Base-by-base conservation (phyloP, 2,329 filamentous ascomycete species). In the Arthroderma uncinatum region DNA sequence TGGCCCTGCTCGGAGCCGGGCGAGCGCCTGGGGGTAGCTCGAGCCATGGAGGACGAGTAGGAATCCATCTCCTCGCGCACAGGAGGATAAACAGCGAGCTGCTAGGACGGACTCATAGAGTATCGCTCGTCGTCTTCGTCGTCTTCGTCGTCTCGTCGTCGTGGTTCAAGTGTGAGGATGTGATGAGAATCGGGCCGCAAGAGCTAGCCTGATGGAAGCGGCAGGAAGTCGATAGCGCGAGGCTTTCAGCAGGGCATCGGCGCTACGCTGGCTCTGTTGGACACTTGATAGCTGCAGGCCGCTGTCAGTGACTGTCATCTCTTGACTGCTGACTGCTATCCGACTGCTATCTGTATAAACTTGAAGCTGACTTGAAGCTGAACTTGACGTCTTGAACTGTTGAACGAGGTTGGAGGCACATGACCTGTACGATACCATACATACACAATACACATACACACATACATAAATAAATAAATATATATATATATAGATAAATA, bases 1-100 rank as follows among this genome's bases (percentile, higher is more conserved):
- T 64, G 40, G 66, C 54, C 78, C 64, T 78, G 80, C 55, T 85
- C 83, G 36, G 76, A 79, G 60, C 77, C 81, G n/a, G 83, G 82
- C 54, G 82, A 84, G 64, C 82, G 80, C 63, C 83, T 79, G 66
- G 82, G 82, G 65, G 79, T 73, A 52, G 74, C 73, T 42, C 40
- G 44, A 54, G 44, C 25, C 44, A 50, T 50, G 54, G 56, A 16
- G 57, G 23, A 50, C 21, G 44, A 47, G 56, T 39, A 50, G 33
- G 47, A 39, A 21, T 55, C 53, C 53, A 55, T 55, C 25, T 37
- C 12, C 16, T 7, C 21, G 40, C n/a, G 40, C 8, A 16, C n/a
- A 19, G 33, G 16, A 39, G 36, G 33, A n/a, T n/a, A 33, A 9
- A 33, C 14, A 12, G 42, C 23, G 40, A 14, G 9, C 19, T 28